Percentiles rank a stretch among this genome's conserved stretches.
Conservation (phyloP, 257 asterid species). For the Avicennia marina region DNA sequence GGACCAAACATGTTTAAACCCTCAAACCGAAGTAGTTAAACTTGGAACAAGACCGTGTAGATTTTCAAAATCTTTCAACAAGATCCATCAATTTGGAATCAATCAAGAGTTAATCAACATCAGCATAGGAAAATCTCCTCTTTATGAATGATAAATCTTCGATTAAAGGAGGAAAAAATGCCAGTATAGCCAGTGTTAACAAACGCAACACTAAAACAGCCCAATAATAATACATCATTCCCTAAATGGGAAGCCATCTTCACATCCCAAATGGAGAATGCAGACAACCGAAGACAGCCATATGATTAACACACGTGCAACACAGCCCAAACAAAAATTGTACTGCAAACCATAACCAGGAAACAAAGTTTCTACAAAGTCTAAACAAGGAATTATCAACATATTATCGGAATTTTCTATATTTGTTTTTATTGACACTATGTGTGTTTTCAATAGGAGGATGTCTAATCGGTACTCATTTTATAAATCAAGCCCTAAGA, state of each 20-base stretch:
- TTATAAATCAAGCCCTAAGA: conserved; percentile 11
- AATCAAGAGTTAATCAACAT: no score
- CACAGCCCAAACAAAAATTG: conserved; percentile 2
- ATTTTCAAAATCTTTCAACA: neutral
- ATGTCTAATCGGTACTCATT: conserved; percentile 13
- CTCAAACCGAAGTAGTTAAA: neutral
- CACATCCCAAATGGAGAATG: neutral
- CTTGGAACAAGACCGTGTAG: no score
- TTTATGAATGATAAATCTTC: no score
- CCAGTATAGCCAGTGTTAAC: no score
- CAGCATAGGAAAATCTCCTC: no score
- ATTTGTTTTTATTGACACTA: neutral
- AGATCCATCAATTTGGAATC: neutral
- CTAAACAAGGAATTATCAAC: conserved; percentile 2
- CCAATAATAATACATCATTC: neutral
- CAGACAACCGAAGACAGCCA: neutral
- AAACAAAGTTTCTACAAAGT: conserved; percentile 9
- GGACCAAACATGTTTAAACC: neutral
- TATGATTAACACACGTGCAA: neutral
- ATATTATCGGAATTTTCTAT: conserved; percentile 1
- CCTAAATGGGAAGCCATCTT: neutral
- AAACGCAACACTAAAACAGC: neutral
- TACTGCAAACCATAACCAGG: conserved; percentile 6
- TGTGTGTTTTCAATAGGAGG: neutral
- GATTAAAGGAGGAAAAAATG: no score